Conservation (phyloP, 2,329 filamentous ascomycete genomes). For the Penicillium brasilianum region DNA sequence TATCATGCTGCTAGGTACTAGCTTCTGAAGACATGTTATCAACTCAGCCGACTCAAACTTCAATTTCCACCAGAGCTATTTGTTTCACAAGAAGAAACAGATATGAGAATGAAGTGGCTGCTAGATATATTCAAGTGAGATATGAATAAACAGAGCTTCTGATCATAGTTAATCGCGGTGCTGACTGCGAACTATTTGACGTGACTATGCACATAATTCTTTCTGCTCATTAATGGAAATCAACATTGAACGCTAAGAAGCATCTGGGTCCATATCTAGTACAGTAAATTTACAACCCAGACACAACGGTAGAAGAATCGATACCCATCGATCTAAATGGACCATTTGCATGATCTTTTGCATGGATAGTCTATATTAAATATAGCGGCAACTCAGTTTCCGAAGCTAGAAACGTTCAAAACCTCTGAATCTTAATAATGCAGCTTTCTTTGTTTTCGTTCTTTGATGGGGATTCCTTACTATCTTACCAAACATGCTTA, state of each 20-base stretch:
- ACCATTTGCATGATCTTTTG: background rate
- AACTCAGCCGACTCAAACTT: too few relatives aligned
- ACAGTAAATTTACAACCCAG: background rate
- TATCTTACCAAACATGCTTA: background rate
- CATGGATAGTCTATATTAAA: background rate
- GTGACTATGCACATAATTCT: too few relatives aligned
- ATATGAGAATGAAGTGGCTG: too few relatives aligned
- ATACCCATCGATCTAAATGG: background rate
- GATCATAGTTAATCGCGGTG: background rate
- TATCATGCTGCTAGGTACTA: too few relatives aligned
- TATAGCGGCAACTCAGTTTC: background rate
- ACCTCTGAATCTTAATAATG: background rate
- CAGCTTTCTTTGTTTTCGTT: background rate
- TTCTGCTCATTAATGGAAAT: background rate
- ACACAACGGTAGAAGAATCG: too few relatives aligned
- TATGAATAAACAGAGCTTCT: too few relatives aligned
- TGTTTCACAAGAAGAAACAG: too few relatives aligned
- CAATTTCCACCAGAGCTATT: too few relatives aligned
- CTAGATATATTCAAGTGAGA: too few relatives aligned
- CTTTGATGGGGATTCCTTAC: background rate
- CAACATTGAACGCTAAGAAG: background rate
- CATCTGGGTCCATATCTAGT: background rate
- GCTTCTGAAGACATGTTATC: too few relatives aligned
- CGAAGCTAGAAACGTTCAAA: background rate
- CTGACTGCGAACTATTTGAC: background rate